A percentile compares a stretch with the other conserved stretches of the same genome.
Conservation (phyloP, 345 rosid species). For the Ceriops zippeliana region DNA sequence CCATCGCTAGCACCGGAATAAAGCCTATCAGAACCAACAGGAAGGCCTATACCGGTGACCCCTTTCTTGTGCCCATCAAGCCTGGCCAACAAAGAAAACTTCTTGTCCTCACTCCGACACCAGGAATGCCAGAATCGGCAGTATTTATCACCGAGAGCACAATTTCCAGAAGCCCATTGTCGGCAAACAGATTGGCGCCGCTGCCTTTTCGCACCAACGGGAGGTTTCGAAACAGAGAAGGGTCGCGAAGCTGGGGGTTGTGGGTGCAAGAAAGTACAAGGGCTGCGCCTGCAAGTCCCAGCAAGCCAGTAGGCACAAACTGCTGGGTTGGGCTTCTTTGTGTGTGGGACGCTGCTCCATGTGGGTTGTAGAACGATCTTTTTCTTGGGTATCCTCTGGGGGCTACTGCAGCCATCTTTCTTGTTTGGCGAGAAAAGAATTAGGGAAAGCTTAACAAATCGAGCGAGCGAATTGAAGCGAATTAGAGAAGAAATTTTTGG, state of each 20-base stretch:
- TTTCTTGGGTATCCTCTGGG: too few species aligned
- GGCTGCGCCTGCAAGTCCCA: neutral
- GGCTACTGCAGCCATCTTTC: too few species aligned
- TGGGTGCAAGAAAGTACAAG: neutral
- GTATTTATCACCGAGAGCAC: neutral
- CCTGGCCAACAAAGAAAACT: constrained; percentile 1
- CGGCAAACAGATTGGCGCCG: neutral
- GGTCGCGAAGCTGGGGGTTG: neutral
- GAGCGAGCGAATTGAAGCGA: too few species aligned
- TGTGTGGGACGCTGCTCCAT: too few species aligned
- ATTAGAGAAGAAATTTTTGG: too few species aligned
- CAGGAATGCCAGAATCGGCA: neutral
- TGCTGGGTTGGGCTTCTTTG: too few species aligned
- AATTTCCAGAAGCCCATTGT: neutral
- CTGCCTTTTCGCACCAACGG: neutral
- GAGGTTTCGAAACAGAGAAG: neutral
- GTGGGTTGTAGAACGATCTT: too few species aligned
- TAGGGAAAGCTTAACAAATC: too few species aligned
- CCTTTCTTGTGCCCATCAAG: constrained; percentile 13
- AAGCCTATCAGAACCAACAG: neutral
- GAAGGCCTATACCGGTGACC: constrained; percentile 2
- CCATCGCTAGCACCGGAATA: constrained; percentile 1
- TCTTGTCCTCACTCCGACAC: neutral
- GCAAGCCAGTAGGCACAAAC: neutral
- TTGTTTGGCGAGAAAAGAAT: too few species aligned